Evolutionary conservation across 2,329 filamentous ascomycete species (phyloP).

Genomic region (Scedosporium boydii): DNA sequence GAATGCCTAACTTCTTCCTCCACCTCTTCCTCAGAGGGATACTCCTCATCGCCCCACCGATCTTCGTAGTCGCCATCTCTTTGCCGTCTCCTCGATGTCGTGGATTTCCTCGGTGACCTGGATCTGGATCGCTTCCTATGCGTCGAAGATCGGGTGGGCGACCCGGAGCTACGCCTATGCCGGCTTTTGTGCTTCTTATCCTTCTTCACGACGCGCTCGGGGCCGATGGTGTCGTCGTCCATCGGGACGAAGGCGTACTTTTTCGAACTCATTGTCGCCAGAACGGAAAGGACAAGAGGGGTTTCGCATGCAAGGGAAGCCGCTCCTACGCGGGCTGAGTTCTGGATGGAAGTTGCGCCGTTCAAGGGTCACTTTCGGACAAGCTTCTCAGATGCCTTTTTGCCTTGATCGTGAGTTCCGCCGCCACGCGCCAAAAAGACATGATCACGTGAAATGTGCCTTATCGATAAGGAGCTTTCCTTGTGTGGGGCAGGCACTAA

Average conservation of each 20-base stretch:
- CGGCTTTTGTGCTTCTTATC: slow-evolving; percentile 33
- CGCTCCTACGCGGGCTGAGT: no score
- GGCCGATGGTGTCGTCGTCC: slow-evolving; percentile 41
- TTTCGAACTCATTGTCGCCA: slow-evolving; percentile 38
- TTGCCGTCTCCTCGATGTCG: slow-evolving; percentile 32
- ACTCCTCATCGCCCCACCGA: slow-evolving; percentile 73
- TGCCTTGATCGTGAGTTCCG: no score
- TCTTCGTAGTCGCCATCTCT: slow-evolving; percentile 54
- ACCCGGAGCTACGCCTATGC: slow-evolving; percentile 1
- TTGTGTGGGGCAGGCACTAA: no score
- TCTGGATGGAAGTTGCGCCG: no score
- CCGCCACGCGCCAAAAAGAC: no score
- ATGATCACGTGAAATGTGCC: no score
- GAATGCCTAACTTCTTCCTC: slow-evolving; percentile 56
- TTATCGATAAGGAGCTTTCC: no score
- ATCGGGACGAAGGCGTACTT: slow-evolving; percentile 60
- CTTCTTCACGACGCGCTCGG: slow-evolving; percentile 20
- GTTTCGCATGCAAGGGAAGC: neutral
- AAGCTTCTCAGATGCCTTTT: no score
- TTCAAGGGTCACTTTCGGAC: no score
- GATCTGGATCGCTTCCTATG: slow-evolving; percentile 15
- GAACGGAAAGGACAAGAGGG: neutral
- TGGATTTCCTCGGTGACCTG: slow-evolving; percentile 26
- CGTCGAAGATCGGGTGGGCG: slow-evolving; percentile 2
- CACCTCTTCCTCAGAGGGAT: slow-evolving; percentile 33